Base-by-base conservation (phyloP, 2,329 filamentous ascomycete genomes). In the Fusarium sp. region DNA sequence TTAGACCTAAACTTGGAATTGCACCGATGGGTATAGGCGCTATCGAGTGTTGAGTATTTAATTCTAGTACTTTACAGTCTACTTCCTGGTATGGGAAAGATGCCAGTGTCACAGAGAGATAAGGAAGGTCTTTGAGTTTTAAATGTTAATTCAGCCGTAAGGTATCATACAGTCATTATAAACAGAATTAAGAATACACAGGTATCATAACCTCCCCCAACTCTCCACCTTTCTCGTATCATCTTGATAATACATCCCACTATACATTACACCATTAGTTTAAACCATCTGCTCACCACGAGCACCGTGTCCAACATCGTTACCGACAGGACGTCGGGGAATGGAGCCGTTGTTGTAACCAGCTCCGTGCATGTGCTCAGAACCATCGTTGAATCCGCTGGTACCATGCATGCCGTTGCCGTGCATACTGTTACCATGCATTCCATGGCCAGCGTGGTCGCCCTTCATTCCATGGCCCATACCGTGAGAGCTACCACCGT, bases 271-370 rank as follows among this genome's bases (percentile, higher is more conserved):
- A 9, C 18, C 45, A 32, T 57, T 38, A 38, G 10, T n/a, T 38
- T 44, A 71, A 25, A 71, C 69, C 69, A 71, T 72, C 11, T 72
- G 43, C 32, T 71, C 69, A 2, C 43, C 68, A 1, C 61, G 44
- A n/a, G n/a, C 34, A 16, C 47, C 66, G 22, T 45, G 29, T 1
- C 25, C 69, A n/a, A 32, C 43, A n/a, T 38, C 66, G 11, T 44
- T 32, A 1, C 32, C 69, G 22, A 72, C 66, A 20, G 70, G 69
- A 2, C 70, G 53, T 60, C 70, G 70, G 18, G 70, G 69, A 61
- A 72, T 72, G 5, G 69, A 70, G 15, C 53, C 41, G 13, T 65
- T 59, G 25, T 67, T 20, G 20, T 69, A 46, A 1, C 54, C 62
- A 20, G 52, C 25, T 11, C 66, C 62, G 10, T 68, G 69, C 62